Percentiles rank a stretch among this genome's conserved stretches.
Evolutionary conservation across 805 yeast species (phyloP).

Genomic region (Wickerhamiella cacticola): DNA sequence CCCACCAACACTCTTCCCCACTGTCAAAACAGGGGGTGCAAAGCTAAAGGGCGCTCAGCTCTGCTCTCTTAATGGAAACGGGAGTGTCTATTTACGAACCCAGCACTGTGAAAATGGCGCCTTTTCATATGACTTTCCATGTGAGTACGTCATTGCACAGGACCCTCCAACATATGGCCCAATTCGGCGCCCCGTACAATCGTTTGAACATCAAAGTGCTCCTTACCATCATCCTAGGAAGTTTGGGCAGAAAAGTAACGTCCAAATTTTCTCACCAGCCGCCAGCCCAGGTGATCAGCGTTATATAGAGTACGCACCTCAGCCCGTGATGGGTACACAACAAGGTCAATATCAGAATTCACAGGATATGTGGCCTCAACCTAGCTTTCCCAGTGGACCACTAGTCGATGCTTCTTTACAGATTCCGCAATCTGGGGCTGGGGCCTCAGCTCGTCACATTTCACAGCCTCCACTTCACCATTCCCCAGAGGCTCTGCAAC

Average conservation of each 20-base stretch:
- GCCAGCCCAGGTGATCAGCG: slow-evolving; percentile 2
- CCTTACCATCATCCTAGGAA: background rate
- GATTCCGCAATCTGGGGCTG: no score
- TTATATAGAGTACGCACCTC: background rate
- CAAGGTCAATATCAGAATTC: no score
- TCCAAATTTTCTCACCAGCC: slow-evolving; percentile 2
- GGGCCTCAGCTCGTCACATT: no score
- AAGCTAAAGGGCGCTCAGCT: slow-evolving; percentile 1
- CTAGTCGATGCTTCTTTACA: no score
- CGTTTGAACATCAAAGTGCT: background rate
- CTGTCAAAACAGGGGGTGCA: background rate
- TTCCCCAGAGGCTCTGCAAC: no score
- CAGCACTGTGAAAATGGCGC: background rate
- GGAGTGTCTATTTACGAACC: background rate
- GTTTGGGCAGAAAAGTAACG: background rate
- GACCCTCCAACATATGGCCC: background rate
- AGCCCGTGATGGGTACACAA: no score
- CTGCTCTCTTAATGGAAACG: background rate
- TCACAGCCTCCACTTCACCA: no score
- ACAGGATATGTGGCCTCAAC: no score
- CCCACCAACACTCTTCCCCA: background rate
- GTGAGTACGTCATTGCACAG: background rate
- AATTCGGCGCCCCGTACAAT: background rate
- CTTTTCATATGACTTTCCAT: background rate
- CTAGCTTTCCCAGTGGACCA: no score